These are phyloP conservation scores for Amanita muscaria DNA, from an alignment of 768 basidiomycete species.

Conservation along the genomic window DNA sequence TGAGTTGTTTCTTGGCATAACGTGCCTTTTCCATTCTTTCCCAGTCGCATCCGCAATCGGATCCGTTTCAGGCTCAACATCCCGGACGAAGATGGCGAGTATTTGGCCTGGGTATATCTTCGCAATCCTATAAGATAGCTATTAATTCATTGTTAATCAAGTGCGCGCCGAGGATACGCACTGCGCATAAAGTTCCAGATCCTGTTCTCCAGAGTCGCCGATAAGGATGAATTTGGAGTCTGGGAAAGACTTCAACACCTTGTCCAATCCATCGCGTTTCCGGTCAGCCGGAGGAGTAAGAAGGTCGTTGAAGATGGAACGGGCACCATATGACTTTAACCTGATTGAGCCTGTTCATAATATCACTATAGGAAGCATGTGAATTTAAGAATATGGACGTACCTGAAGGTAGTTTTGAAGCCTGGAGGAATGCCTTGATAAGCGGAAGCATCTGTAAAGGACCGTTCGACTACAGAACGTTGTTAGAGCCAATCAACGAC, in stretches of 20 bases:
- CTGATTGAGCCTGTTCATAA: constrained; percentile 56
- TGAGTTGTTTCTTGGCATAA: constrained; percentile 11
- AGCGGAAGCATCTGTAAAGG: constrained; percentile 81
- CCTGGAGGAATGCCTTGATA: constrained; percentile 62
- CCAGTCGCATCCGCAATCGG: constrained; percentile 63
- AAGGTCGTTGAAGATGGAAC: constrained; percentile 76
- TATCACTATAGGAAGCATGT: neutral
- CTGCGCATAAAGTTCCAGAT: constrained; percentile 83
- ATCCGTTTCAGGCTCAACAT: constrained; percentile 40
- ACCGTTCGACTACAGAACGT: constrained; percentile 60
- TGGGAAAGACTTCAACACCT: constrained; percentile 67
- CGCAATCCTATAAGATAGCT: constrained; percentile 39
- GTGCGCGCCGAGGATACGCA: constrained; percentile 18
- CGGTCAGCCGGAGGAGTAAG: constrained; percentile 75
- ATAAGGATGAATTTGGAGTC: constrained; percentile 73
- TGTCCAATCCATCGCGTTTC: constrained; percentile 75
- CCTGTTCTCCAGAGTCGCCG: constrained; percentile 93
- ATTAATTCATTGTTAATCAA: neutral
- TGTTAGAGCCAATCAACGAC: neutral
- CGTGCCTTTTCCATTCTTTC: constrained; percentile 21
- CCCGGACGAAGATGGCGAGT: constrained; percentile 75
- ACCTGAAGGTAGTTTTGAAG: constrained; percentile 64
- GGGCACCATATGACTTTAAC: constrained; percentile 78
- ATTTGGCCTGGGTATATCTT: constrained; percentile 60
- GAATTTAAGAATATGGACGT: constrained; percentile 9